Percentiles rank a stretch among this genome's conserved stretches.
Evolutionary conservation across 176 grass and related monocot species (phyloP).

Genomic region (Hordeum vulgare): DNA sequence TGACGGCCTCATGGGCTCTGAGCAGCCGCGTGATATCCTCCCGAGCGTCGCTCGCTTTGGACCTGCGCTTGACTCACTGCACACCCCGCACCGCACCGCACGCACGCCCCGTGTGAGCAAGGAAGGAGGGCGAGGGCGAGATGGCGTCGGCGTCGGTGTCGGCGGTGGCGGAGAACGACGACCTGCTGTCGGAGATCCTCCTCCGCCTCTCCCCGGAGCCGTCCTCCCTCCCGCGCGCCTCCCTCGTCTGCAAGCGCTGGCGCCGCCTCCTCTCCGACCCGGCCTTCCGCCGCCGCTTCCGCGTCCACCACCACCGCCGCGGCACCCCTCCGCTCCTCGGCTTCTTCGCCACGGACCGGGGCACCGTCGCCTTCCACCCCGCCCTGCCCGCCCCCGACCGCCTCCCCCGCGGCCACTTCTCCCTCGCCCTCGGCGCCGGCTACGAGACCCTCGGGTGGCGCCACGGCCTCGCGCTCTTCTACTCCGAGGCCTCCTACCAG

Average conservation of each 20-base stretch:
- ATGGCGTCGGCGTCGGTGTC: not conserved
- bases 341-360: not conserved
- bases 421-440: not conserved
- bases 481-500: not conserved
- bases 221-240: not conserved
- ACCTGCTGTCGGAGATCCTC: not conserved
- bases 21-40: too few relatives aligned
- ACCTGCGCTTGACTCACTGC: too few relatives aligned
- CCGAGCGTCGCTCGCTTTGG: too few relatives aligned
- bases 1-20: too few relatives aligned
- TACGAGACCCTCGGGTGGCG: not conserved
- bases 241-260: not conserved
- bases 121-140: not conserved
- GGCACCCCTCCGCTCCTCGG: not conserved
- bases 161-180: not conserved
- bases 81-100: too few relatives aligned
- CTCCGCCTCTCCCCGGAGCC: not conserved
- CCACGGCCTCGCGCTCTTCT: not conserved
- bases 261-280: not conserved
- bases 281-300: not conserved
- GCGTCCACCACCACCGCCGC: not conserved
- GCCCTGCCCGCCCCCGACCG: not conserved
- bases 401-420: not conserved
- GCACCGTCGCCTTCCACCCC: not conserved
- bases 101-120: too few relatives aligned